Base-by-base conservation (phyloP, 225 moss, liverwort and hornwort species). In the Marchantia polymorpha region DNA sequence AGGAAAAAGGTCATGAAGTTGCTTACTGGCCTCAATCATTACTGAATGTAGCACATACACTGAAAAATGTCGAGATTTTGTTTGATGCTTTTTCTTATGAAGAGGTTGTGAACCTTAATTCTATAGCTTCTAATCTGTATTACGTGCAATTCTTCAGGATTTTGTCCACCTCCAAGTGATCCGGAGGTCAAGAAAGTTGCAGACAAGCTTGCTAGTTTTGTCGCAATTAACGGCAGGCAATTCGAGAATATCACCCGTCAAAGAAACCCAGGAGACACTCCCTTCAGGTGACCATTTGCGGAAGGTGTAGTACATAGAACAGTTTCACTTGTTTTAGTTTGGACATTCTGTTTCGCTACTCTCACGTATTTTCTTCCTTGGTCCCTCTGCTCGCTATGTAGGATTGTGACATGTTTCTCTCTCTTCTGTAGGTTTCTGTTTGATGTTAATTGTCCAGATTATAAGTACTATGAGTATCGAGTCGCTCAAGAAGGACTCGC, bases 121-220 rank as follows among this genome's bases (percentile, higher is more conserved):
- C 15, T 75, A n/a, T 23, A 13, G 20, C 63, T 17, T 39, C 31
- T 61, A 2, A 39, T 48, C 20, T 20, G 15, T 26, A 61, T 2
- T 16, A 39, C 20, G 4, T 39, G 7, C 19, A 9, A 6, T 48
- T 47, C 11, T 59, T 85, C 89, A 97, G 97, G 83, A 79, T 27
- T 65, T 77, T 82, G 88, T 54, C 72, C 85, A 65, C 86, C 91
- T 52, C 92, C 93, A 70, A 70, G 83, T 64, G 92, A 95, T 85
- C 89, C 86, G 66, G 99, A 99, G 83, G 90, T 99, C 60, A 99
- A 89, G 87, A 99, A 95, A 86, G 99, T 95, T 77, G 95, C 95
- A 31, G 99, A 99, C 79, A 99, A 95, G 83, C 82, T 99, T 68
- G 93, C 99, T 73, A 92, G 87, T 65, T 99, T 99, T 83, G 99